Base-by-base conservation (phyloP, 2,329 filamentous ascomycete genomes). In the Epichloe elymi region DNA sequence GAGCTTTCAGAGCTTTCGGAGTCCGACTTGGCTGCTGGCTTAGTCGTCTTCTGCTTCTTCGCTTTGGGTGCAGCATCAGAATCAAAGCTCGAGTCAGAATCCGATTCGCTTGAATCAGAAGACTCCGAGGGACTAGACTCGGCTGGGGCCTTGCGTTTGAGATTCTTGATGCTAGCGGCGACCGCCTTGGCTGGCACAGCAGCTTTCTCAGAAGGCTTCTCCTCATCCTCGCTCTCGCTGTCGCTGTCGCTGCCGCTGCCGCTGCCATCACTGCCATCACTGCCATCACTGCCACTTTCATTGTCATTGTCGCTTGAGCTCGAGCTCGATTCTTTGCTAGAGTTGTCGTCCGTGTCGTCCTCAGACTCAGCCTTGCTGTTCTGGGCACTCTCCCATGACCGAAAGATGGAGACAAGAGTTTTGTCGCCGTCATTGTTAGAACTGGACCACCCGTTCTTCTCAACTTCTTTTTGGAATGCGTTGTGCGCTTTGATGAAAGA, bases 381-480 rank as follows among this genome's bases (percentile, higher is more conserved):
- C 30, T 58, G 54, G n/a, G 59, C 56, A 23, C 58, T 60, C 60
- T 75, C 67, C 76, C 77, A 80, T 19, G 66, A 63, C 58, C 74
- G 65, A 59, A 74, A 80, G 36, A 80, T 65, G 39, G 67, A 67
- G 37, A 73, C 70, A 2, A 81, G 70, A 4, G 73, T 73, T 37
- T 68, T 60, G 37, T 67, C 62, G 49, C 51, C 30, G 1, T 50
- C 23, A 6, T 52, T 45, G 2, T 54, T 52, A 17, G 48, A 56
- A 19, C 66, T 56, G 19, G 61, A 60, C 71, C 71, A 76, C 48
- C 72, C 74, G 56, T 75, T 74, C 66, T 70, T 73, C 62, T 68
- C 74, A 49, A 78, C 72, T 61, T 88, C 80, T 62, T 82, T 79
- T 58, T 73, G 71, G 60, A 88, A 83, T 5, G 79, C 76, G 53